Percentiles rank a stretch among this genome's conserved stretches.
These are phyloP conservation scores for Quercus tomentella DNA, from an alignment of 331 rosid species.

Conservation along the genomic window DNA sequence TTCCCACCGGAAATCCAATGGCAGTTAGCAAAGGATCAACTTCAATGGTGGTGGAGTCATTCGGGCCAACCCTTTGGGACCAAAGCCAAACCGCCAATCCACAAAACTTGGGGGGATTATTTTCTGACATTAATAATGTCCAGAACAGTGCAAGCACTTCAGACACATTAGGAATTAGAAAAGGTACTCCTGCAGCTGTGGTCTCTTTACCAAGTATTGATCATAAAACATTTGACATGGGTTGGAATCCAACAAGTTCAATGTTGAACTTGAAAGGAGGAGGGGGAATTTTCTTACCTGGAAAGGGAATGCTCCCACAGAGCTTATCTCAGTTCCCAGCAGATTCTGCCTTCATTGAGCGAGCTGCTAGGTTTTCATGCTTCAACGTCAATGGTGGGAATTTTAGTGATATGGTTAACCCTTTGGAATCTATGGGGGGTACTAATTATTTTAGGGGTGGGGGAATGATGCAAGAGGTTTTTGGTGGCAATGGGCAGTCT, in stretches of 20 bases:
- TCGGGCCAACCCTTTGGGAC: conserved; percentile 65
- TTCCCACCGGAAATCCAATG: conserved; percentile 42
- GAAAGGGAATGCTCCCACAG: conserved; percentile 35
- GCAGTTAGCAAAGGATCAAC: conserved; percentile 54
- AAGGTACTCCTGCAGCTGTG: conserved; percentile 37
- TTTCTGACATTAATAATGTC: conserved; percentile 43
- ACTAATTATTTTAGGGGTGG: conserved; percentile 28
- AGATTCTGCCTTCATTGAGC: conserved; percentile 61
- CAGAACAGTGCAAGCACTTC: conserved; percentile 43
- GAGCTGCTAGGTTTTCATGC: conserved; percentile 63
- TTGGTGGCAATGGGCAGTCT: conserved; percentile 47
- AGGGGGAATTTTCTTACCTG: conserved; percentile 43
- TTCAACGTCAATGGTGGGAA: conserved; percentile 57
- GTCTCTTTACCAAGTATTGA: conserved; percentile 43
- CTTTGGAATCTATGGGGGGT: conserved; percentile 50
- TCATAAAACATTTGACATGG: conserved; percentile 48
- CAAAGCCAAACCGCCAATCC: conserved; percentile 35
- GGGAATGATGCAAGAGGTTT: conserved; percentile 34
- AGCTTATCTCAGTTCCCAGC: conserved; percentile 59
- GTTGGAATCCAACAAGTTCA: conserved; percentile 50
- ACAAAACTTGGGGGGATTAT: conserved; percentile 51
- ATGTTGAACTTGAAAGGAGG: conserved; percentile 27
- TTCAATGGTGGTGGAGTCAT: conserved; percentile 65
- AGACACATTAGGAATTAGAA: conserved; percentile 42
- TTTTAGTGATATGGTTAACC: conserved; percentile 49